Evolutionary conservation across 345 rosid species (phyloP).

Genomic region (Bruguiera sexangula): DNA sequence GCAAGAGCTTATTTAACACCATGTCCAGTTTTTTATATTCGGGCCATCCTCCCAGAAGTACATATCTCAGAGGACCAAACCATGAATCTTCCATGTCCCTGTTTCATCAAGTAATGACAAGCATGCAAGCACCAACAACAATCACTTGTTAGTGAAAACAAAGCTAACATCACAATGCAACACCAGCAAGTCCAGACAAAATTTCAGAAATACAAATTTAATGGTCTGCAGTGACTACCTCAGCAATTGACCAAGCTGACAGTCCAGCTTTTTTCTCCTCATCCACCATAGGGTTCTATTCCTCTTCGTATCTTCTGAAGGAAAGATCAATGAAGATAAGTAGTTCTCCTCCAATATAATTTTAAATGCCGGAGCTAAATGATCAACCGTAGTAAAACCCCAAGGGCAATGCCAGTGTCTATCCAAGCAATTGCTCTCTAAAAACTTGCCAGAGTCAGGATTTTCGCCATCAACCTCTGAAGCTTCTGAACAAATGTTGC

Average conservation of each 20-base stretch:
- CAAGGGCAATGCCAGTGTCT: slow-evolving; percentile 84
- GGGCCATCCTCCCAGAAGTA: slow-evolving; percentile 62
- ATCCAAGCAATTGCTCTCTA: slow-evolving; percentile 29
- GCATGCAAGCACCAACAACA: slow-evolving; percentile 8
- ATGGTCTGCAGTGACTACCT: slow-evolving; percentile 37
- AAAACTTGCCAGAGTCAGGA: slow-evolving; percentile 25
- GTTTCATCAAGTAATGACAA: slow-evolving; percentile 21
- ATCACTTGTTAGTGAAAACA: neutral
- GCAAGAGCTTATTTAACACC: slow-evolving; percentile 49
- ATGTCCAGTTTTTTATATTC: slow-evolving; percentile 40
- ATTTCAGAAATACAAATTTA: neutral
- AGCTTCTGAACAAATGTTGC: slow-evolving; percentile 27
- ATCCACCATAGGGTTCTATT: slow-evolving; percentile 70
- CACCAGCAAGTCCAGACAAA: neutral
- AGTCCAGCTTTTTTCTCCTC: slow-evolving; percentile 73
- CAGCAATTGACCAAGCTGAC: slow-evolving; percentile 55
- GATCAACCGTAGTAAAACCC: slow-evolving; percentile 67
- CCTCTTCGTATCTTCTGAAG: slow-evolving; percentile 54
- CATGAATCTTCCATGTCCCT: slow-evolving; percentile 81
- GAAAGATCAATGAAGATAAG: slow-evolving; percentile 45
- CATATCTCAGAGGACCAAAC: slow-evolving; percentile 80
- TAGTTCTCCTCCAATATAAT: slow-evolving; percentile 71
- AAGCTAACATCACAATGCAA: neutral
- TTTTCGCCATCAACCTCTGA: slow-evolving; percentile 46
- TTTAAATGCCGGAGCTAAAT: slow-evolving; percentile 73